A percentile compares a stretch with the other conserved stretches of the same genome.
Evolutionary conservation across 2,329 filamentous ascomycete species (phyloP).

Genomic region (Penicillium sumatraense): DNA sequence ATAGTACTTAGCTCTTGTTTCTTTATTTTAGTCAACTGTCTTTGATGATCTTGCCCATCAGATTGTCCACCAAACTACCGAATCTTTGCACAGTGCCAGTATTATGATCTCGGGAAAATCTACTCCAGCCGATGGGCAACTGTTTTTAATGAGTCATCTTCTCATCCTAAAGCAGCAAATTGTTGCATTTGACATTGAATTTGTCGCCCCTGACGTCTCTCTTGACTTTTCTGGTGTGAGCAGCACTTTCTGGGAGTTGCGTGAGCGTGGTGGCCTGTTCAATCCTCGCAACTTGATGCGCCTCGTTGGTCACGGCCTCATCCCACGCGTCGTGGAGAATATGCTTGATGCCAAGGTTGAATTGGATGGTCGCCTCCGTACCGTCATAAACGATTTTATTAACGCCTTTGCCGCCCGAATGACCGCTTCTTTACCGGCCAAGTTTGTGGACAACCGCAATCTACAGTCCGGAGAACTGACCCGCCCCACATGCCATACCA

Average conservation of each 20-base stretch:
- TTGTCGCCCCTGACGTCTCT: slow-evolving; percentile 66
- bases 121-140: slow-evolving; percentile 71
- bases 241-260: slow-evolving; percentile 69
- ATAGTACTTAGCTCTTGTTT: slow-evolving; percentile 23
- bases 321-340: slow-evolving; percentile 70
- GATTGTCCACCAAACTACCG: slow-evolving; percentile 88
- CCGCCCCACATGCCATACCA: slow-evolving; percentile 55
- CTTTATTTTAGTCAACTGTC: slow-evolving; percentile 59
- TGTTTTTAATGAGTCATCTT: slow-evolving; percentile 94
- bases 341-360: slow-evolving; percentile 74
- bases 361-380: slow-evolving; percentile 65
- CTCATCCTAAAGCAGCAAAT: slow-evolving; percentile 95
- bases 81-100: slow-evolving; percentile 79
- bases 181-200: slow-evolving; percentile 91
- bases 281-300: slow-evolving; percentile 67
- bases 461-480: slow-evolving; percentile 47
- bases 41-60: slow-evolving; percentile 75
- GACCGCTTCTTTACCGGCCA: slow-evolving; percentile 52
- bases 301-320: slow-evolving; percentile 60
- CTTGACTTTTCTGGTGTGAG: slow-evolving; percentile 70
- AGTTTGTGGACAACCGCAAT: slow-evolving; percentile 43
- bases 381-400: slow-evolving; percentile 70
- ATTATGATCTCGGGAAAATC: slow-evolving; percentile 68
- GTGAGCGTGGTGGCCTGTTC: slow-evolving; percentile 67
- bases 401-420: slow-evolving; percentile 61